Evolutionary conservation across 331 rosid species (phyloP), one percentile per base, ranked within the genome.

Genomic region (Saraca asoca): DNA sequence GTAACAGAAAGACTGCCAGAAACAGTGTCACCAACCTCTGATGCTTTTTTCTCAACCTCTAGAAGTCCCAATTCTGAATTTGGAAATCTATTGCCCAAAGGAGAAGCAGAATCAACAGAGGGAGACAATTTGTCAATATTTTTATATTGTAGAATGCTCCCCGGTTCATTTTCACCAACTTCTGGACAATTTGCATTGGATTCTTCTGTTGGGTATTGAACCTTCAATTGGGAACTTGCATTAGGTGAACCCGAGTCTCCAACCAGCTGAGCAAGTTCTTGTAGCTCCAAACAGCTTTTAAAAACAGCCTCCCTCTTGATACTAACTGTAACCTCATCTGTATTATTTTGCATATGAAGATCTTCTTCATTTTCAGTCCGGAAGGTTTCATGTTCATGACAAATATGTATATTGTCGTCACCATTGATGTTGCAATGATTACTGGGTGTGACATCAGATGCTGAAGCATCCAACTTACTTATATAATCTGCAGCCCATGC

Each of bases 401-500:
- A 66, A 51, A 15, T 74, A 51, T 66, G 84, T 24, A 42, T 73
- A 58, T 59, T 76, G 46, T 44, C 76, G 12, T 66, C 74, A 20
- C 64, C 71, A 37, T 62, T 73, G 63, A 64, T 31, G 24, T 68
- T 35, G 19, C 62, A 7, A 29, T 6, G 56, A 50, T 68, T 58
- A 20, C 34, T 56, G 34, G 83, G 56, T 24, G 75, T 60, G 59
- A 68, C 78, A 80, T 70, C 66, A 60, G 64, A 33, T 51, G 63
- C 69, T 60, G 88, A 71, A 48, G 69, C 77, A 70, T 74, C 83
- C 51, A 82, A 72, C 83, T 79, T 62, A 41, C 80, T 78, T 62
- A 84, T 71, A 68, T 85, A 81, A 70, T 82, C 87, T 18, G 71
- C 82, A 70, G 95, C 82, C 98, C 86, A 85, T 71, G 72, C 81